These are phyloP conservation scores for Penicillium angulare DNA, from an alignment of 495 filamentous ascomycete genomes.

Conservation along the genomic window DNA sequence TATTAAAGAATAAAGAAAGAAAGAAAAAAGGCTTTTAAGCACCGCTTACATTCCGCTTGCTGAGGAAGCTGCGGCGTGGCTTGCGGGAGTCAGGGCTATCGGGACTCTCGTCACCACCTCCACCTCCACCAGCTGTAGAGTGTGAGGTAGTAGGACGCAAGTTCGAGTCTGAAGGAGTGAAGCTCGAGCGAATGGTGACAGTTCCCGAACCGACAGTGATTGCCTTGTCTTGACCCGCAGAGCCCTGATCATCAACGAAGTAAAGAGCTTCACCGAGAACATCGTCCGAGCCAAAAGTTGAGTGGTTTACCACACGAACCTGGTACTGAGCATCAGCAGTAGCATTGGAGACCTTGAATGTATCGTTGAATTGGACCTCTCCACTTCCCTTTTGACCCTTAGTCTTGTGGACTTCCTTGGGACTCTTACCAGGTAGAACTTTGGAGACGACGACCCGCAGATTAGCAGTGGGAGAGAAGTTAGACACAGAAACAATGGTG, in stretches of 20 bases:
- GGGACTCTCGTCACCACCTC: constrained; percentile 52
- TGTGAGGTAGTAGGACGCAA: constrained; percentile 41
- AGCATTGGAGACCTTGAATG: constrained; percentile 68
- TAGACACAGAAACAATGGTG: constrained; percentile 73
- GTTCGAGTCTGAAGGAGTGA: constrained; percentile 33
- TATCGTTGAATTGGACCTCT: constrained; percentile 68
- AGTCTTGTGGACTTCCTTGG: constrained; percentile 82
- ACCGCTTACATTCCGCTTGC: constrained; percentile 53
- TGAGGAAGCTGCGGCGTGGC: constrained; percentile 52
- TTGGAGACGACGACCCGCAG: constrained; percentile 75
- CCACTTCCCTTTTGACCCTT: constrained; percentile 66
- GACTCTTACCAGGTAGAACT: constrained; percentile 56
- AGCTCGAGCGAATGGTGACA: constrained; percentile 67
- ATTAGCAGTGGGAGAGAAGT: constrained; percentile 76
- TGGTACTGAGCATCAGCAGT: constrained; percentile 84
- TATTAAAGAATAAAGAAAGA: constrained; percentile 3
- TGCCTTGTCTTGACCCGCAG: constrained; percentile 66
- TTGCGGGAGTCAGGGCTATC: constrained; percentile 55
- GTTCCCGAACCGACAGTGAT: constrained; percentile 66
- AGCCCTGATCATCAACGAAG: constrained; percentile 81
- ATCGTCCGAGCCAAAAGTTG: constrained; percentile 77
- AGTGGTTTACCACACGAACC: constrained; percentile 77
- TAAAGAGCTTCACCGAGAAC: constrained; percentile 81
- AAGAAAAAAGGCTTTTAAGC: constrained; percentile 5
- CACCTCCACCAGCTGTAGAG: constrained; percentile 30